phyloP scores from a whole-genome alignment of 257 asterid species.

The Fraxinus americana region DNA sequence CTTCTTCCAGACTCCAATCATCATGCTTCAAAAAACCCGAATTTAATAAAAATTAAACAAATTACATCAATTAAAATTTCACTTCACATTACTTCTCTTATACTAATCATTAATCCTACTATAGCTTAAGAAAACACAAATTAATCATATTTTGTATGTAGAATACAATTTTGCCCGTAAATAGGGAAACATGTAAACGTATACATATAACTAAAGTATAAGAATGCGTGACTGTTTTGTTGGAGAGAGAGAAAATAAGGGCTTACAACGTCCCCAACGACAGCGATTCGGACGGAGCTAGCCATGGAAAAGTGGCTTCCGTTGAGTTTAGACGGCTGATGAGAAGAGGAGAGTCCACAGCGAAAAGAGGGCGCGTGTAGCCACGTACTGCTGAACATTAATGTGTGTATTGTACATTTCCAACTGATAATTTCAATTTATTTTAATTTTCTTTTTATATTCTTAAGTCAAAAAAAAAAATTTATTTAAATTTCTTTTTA shows the following conservation, averaged over 20 bases:
- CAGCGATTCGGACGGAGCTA: slow-evolving; percentile 66
- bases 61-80: not conserved
- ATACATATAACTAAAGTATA: not conserved
- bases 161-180: not conserved
- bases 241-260: slow-evolving; percentile 20
- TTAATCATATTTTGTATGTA: not conserved
- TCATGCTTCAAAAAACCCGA: slow-evolving; percentile 60
- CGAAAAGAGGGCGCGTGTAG: no score
- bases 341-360: not conserved
- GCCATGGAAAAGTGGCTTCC: slow-evolving; percentile 44
- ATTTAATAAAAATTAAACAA: not conserved
- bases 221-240: not conserved
- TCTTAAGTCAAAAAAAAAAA: no score
- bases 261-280: slow-evolving; percentile 89
- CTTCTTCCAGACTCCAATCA: slow-evolving; percentile 87
- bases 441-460: no score
- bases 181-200: not conserved
- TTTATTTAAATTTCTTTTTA: not conserved
- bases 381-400: no score
- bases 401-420: no score
- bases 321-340: slow-evolving; percentile 27
- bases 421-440: no score
- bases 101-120: not conserved
- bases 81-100: not conserved
- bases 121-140: not conserved